phyloP scores from a whole-genome alignment of 345 rosid species.

The Aurinia saxatilis region DNA sequence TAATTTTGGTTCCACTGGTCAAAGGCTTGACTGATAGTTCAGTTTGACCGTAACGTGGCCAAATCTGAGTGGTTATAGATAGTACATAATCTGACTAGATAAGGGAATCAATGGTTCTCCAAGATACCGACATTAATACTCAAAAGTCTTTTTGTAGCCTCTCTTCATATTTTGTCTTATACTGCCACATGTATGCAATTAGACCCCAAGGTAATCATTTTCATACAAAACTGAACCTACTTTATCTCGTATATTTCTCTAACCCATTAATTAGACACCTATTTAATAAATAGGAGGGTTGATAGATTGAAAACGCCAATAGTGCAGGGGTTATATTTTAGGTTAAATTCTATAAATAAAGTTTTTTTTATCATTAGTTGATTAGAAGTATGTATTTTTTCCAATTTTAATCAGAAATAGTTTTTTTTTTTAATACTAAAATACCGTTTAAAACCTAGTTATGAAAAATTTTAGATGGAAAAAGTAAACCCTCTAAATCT shows the following conservation, averaged over 20 bases:
- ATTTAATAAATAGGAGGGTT: too few relatives aligned
- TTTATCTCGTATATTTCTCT: background rate
- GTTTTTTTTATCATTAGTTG: too few relatives aligned
- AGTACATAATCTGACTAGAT: conserved; percentile 15
- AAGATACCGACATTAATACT: conserved; percentile 21
- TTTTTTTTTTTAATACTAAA: too few relatives aligned
- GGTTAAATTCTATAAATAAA: too few relatives aligned
- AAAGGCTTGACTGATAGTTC: conserved; percentile 10
- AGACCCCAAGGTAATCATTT: background rate
- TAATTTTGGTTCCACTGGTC: conserved; percentile 15
- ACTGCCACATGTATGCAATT: background rate
- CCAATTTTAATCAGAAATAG: too few relatives aligned
- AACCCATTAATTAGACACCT: background rate
- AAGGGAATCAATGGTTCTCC: conserved; percentile 25
- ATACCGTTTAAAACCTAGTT: too few relatives aligned
- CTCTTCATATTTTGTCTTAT: background rate
- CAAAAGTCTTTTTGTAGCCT: conserved; percentile 6
- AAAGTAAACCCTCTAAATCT: too few relatives aligned
- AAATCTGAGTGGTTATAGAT: background rate
- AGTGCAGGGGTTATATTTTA: background rate
- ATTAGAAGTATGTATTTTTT: too few relatives aligned
- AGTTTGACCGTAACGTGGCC: conserved; percentile 21
- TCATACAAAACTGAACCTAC: background rate
- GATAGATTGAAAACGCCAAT: background rate
- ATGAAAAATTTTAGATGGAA: too few relatives aligned